Evolutionary conservation across 371 early-diverging fungal species (phyloP).

Genomic region (Mucor lusitanicus): DNA sequence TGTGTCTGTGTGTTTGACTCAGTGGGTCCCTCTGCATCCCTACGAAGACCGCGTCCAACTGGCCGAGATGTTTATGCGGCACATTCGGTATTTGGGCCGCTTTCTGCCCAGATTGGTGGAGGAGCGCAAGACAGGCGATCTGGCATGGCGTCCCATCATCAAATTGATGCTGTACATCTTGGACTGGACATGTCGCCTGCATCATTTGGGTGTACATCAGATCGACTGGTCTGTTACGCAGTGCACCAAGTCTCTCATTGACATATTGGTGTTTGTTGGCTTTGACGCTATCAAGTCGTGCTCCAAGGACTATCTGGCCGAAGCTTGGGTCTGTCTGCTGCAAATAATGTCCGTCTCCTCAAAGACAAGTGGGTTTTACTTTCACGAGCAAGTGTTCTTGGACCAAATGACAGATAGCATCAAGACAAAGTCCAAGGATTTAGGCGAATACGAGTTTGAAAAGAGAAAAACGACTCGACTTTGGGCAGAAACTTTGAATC

Average conservation of each 20-base stretch:
- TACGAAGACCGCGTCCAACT: not conserved
- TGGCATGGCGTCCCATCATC: conserved; percentile 11
- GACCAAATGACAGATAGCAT: conserved; percentile 9
- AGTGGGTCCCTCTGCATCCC: conserved; percentile 11
- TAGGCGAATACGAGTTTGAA: not conserved
- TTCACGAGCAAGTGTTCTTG: conserved; percentile 8
- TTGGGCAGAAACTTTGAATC: conserved; percentile 12
- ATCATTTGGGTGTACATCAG: conserved; percentile 9
- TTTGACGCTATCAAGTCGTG: not conserved
- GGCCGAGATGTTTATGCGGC: not conserved
- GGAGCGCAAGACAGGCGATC: not conserved
- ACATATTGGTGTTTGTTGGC: conserved; percentile 17
- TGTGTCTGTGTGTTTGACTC: conserved; percentile 19
- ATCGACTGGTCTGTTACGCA: conserved; percentile 14
- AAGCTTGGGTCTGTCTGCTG: conserved; percentile 22
- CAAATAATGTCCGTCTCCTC: conserved; percentile 22
- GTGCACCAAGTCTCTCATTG: conserved; percentile 8
- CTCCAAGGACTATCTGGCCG: conserved; percentile 4
- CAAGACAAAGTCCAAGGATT: not conserved
- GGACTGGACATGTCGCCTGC: conserved; percentile 27
- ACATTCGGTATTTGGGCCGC: not conserved
- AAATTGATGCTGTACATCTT: conserved; percentile 11
- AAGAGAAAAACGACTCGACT: conserved; percentile 9
- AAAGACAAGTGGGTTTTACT: conserved; percentile 6
- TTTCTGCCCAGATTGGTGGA: not conserved